Percentiles rank a stretch among this genome's conserved stretches.
phyloP scores from a whole-genome alignment of 495 filamentous ascomycete genomes.

The Aspergillus olivimuriae region DNA sequence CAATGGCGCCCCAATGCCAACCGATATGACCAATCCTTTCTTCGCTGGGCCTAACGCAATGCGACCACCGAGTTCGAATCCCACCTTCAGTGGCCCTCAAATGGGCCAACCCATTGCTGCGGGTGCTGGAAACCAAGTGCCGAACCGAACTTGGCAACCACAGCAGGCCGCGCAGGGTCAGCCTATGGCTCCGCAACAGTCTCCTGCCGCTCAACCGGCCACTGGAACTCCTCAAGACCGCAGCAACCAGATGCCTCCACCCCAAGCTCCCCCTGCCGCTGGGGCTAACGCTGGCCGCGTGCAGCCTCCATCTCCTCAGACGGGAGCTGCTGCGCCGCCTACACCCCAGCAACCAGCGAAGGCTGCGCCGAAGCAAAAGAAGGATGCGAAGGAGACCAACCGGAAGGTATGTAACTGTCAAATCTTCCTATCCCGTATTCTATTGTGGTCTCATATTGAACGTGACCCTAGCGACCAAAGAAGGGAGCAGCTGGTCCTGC shows the following conservation, averaged over 20 bases:
- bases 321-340: constrained; percentile 68
- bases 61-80: constrained; percentile 84
- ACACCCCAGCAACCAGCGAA: constrained; percentile 79
- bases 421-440: constrained; percentile 14
- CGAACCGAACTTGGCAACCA: constrained; percentile 50
- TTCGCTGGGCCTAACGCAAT: constrained; percentile 66
- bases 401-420: constrained; percentile 63
- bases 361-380: constrained; percentile 72
- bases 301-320: constrained; percentile 74
- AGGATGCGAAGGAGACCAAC: constrained; percentile 56
- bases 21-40: constrained; percentile 55
- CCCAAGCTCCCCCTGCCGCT: constrained; percentile 66
- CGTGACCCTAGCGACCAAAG: constrained; percentile 42
- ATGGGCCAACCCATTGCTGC: constrained; percentile 57
- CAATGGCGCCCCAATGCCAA: constrained; percentile 59
- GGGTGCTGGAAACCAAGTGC: constrained; percentile 42
- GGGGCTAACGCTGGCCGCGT: constrained; percentile 55
- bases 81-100: constrained; percentile 57
- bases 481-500: constrained; percentile 50
- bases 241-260: constrained; percentile 76
- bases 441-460: constrained; percentile 6
- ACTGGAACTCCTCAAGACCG: constrained; percentile 73
- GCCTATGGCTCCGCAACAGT: constrained; percentile 56
- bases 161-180: constrained; percentile 54
- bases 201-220: constrained; percentile 46